Base-by-base conservation (phyloP, 1,284 basidiomycete genomes). In the Golubevia pallescens region DNA sequence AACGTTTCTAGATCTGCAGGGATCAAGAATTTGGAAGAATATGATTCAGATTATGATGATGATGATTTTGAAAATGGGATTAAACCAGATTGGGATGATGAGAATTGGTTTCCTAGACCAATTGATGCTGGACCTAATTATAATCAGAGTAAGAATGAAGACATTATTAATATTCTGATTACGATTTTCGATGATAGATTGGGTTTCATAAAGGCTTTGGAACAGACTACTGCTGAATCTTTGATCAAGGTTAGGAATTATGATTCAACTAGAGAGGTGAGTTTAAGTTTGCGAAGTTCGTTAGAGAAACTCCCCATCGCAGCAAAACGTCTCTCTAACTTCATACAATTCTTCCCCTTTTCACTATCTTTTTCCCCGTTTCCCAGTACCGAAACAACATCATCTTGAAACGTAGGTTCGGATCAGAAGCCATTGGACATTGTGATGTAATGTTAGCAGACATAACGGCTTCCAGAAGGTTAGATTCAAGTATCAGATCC, bases 361-460 rank as follows among this genome's bases (percentile, higher is more conserved):
- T n/a, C n/a, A n/a, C n/a, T 6, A 16, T 21, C 53, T 20, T 19
- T 5, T 24, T 19, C 10, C 55, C 2, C 16, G 10, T 4, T 38
- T 16, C 19, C 20, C 48, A 65, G 71, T 79, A 80, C 20, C 78
- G 71, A 57, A 81, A 79, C 73, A 83, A 81, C 55, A 74, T 75
- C 67, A 77, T 80, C 42, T 71, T 84, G 62, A 84, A 81, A 68
- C 75, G 74, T 62, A 65, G 82, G 3, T 80, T 84, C 52, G 82
- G 82, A 13, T 76, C 75, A 62, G 65, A 65, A 21, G 77, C 73
- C 53, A 70, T 84, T 67, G 76, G 73, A 58, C 71, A 70, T 58
- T 81, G 78, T 71, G 82, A 84, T 57, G 74, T 83, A n/a, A 84
- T 84, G 80, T 69, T 84, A 1, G 68, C 69, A n/a, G 82, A 84